Evolutionary conservation across 2,329 filamentous ascomycete genomes (phyloP).

Genomic region (Spiromastix sp.): DNA sequence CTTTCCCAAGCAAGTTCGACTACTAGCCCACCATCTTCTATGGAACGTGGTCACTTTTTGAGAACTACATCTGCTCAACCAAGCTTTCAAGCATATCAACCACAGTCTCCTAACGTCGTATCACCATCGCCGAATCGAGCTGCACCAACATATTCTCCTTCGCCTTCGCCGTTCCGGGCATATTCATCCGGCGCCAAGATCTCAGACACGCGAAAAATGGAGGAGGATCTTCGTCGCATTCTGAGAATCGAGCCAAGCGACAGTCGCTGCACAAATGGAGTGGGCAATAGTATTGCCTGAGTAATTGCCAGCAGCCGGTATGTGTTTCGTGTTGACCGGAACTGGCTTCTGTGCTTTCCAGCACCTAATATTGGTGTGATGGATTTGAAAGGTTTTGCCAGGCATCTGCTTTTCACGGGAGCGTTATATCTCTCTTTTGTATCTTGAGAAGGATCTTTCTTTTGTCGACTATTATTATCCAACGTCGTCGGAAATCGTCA

Average conservation of each 20-base stretch:
- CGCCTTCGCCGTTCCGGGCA: constrained; percentile 17
- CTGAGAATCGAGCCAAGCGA: constrained; percentile 32
- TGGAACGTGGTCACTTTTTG: constrained; percentile 14
- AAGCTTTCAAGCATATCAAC: constrained; percentile 10
- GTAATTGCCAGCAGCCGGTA: too few relatives aligned
- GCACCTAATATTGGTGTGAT: too few relatives aligned
- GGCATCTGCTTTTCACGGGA: too few relatives aligned
- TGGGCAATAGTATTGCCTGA: constrained; percentile 26
- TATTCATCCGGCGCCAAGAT: constrained; percentile 15
- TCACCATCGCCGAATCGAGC: constrained; percentile 9
- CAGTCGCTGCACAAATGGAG: constrained; percentile 19
- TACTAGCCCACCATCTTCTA: constrained; percentile 6
- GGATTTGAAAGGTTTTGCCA: too few relatives aligned
- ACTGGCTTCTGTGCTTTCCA: too few relatives aligned
- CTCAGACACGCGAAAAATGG: constrained; percentile 34
- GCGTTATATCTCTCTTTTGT: too few relatives aligned
- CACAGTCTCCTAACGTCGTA: background rate
- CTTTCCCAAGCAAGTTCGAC: constrained; percentile 16
- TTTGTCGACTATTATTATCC: too few relatives aligned
- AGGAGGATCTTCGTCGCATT: constrained; percentile 38
- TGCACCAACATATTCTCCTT: constrained; percentile 8
- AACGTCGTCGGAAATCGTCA: too few relatives aligned
- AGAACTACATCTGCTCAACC: constrained; percentile 15
- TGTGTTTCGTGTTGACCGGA: too few relatives aligned
- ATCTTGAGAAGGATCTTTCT: too few relatives aligned